These are phyloP conservation scores for Arthrobotrys megalospora DNA, from an alignment of 2,329 filamentous ascomycete genomes.

Conservation along the genomic window DNA sequence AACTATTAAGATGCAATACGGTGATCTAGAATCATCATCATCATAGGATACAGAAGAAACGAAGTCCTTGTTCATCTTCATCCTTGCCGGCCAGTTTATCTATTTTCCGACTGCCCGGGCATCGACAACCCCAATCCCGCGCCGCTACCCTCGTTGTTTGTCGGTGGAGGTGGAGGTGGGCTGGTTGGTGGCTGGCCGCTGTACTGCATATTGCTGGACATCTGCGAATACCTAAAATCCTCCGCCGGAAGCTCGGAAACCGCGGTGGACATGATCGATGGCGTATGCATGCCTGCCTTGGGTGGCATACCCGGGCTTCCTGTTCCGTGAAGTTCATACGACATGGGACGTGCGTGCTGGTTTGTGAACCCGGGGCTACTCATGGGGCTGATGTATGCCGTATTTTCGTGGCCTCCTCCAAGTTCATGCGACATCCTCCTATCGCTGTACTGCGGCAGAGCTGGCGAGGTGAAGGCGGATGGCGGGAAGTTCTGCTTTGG, in stretches of 20 bases:
- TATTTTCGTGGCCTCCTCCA: conserved; percentile 34
- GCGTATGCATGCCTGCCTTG: conserved; percentile 22
- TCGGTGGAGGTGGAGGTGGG: background rate
- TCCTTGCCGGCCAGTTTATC: background rate
- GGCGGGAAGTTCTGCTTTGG: conserved; percentile 54
- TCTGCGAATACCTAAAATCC: conserved; percentile 50
- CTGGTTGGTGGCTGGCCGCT: conserved; percentile 23
- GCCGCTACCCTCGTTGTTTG: background rate
- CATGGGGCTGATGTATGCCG: conserved; percentile 45
- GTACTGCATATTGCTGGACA: conserved; percentile 50
- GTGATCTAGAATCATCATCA: conserved; percentile 10
- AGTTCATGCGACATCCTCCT: conserved; percentile 51
- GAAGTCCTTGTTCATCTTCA: background rate
- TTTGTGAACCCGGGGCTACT: conserved; percentile 25
- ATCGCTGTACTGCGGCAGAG: conserved; percentile 47
- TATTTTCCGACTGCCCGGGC: conserved; percentile 3
- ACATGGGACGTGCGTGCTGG: conserved; percentile 37
- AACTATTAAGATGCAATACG: conserved; percentile 17
- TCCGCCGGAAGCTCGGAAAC: conserved; percentile 51
- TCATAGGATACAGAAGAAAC: conserved; percentile 13
- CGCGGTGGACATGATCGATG: conserved; percentile 45
- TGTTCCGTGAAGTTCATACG: conserved; percentile 53
- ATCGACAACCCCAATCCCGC: conserved; percentile 46
- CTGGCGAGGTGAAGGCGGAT: conserved; percentile 47
- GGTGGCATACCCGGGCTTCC: conserved; percentile 8